Conservation (phyloP, 2,329 filamentous ascomycete species). For the Aspergillus intermedius region DNA sequence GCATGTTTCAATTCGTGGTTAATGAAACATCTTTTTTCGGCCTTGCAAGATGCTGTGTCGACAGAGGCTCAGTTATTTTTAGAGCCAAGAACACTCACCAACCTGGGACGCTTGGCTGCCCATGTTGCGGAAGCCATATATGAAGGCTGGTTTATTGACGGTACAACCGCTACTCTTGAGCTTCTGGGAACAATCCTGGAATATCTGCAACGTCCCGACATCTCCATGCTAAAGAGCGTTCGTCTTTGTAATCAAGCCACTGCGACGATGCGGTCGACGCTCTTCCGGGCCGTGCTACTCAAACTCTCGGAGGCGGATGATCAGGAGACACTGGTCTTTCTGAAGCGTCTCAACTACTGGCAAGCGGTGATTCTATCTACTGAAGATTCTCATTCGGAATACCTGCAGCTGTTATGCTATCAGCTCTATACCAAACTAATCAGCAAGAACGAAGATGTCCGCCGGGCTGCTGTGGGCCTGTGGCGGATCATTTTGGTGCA, state of each 20-base stretch:
- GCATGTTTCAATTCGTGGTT: constrained; percentile 92
- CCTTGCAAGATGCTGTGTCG: constrained; percentile 64
- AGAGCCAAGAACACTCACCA: constrained; percentile 79
- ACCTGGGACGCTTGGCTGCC: constrained; percentile 70
- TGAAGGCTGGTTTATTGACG: constrained; percentile 93
- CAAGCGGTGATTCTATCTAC: constrained; percentile 80
- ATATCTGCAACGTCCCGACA: constrained; percentile 77
- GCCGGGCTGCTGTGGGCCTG: constrained; percentile 71
- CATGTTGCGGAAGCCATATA: constrained; percentile 88
- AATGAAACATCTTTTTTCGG: constrained; percentile 65
- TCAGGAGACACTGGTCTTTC: constrained; percentile 60
- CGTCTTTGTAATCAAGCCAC: constrained; percentile 85
- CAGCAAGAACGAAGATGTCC: constrained; percentile 60
- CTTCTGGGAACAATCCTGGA: constrained; percentile 81
- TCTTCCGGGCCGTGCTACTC: constrained; percentile 72
- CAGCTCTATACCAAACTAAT: constrained; percentile 85
- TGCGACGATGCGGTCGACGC: constrained; percentile 64
- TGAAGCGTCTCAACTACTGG: constrained; percentile 90
- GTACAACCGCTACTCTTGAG: constrained; percentile 74
- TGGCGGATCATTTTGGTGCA: constrained; percentile 92
- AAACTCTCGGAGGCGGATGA: constrained; percentile 78
- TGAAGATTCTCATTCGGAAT: constrained; percentile 71
- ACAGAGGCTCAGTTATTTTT: constrained; percentile 64
- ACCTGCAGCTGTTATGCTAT: constrained; percentile 82
- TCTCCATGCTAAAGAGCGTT: constrained; percentile 75